Evolutionary conservation across 202 grass and related monocot species (phyloP).

Genomic region (Dendrocalamus latiflorus): DNA sequence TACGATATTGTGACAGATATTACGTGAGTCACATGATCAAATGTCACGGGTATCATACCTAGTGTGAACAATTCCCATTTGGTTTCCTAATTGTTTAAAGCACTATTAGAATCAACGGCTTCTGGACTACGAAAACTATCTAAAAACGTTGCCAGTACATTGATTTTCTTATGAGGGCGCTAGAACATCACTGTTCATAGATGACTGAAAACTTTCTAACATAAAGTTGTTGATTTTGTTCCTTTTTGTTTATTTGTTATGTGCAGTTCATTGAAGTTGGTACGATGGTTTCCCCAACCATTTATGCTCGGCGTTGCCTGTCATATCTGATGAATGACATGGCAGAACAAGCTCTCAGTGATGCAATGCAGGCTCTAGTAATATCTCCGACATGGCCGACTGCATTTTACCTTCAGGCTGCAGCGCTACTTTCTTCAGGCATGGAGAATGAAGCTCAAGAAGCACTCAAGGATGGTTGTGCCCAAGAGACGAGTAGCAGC

Average conservation of each 20-base stretch:
- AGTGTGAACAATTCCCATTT: background rate
- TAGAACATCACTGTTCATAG: background rate
- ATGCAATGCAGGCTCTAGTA: slow-evolving; percentile 83
- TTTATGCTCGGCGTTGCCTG: slow-evolving; percentile 84
- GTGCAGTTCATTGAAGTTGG: slow-evolving; percentile 98
- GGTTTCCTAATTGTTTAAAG: background rate
- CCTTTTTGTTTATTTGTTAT: slow-evolving; percentile 2
- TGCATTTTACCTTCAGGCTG: slow-evolving; percentile 91
- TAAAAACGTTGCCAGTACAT: background rate
- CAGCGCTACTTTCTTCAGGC: slow-evolving; percentile 60
- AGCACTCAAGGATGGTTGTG: slow-evolving; percentile 54
- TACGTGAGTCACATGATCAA: slow-evolving; percentile 2
- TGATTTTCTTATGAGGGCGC: background rate
- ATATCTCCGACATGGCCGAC: slow-evolving; percentile 85
- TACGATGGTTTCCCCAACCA: slow-evolving; percentile 93
- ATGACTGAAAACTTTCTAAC: background rate
- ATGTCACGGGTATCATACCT: background rate
- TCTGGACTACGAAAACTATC: background rate
- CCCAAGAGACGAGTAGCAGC: slow-evolving; percentile 50
- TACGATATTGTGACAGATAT: background rate
- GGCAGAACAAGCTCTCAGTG: slow-evolving; percentile 73
- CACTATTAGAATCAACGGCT: background rate
- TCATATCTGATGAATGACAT: slow-evolving; percentile 87
- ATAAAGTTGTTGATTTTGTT: slow-evolving; percentile 18
- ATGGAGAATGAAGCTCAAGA: slow-evolving; percentile 97